Evolutionary conservation across 108 stramenopile species (phyloP), one percentile per base, ranked within the genome.

Genomic region (Cyclostephanos tholiformis): DNA sequence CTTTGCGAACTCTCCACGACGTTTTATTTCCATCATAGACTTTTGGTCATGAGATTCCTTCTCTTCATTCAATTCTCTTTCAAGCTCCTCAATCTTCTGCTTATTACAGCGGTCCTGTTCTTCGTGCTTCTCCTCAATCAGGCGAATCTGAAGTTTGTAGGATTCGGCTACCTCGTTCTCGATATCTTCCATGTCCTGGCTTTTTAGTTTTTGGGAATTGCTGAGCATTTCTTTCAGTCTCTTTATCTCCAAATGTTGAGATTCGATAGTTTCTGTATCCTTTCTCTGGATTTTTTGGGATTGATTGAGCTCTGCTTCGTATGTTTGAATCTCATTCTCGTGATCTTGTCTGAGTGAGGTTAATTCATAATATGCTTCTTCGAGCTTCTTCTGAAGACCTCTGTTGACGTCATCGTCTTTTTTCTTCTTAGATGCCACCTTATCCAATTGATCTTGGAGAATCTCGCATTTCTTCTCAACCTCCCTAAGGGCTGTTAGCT

Each of bases 1-100:
- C 63, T 73, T 80, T 1, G 79, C 79, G n/a, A 80, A 80, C 46
- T 80, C 79, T 0, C 79, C 79, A 6, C 79, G 67, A 26, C 79
- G 79, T 58, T 73, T 80, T 22, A 80, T 67, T 46, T 80, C 79
- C 11, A 48, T 22, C 79, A 80, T 80, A 26, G 46, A 51, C 19
- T 80, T 72, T 56, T 73, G 60, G 4, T 80, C 79, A 6, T 73
- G 48, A n/a, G 65, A 29, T 19, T 67, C 71, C 52, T 80, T 73
- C 9, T 64, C 66, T 3, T 80, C 79, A 23, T 64, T 36, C 14
- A 80, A 27, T 19, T 4, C 32, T 8, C 59, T 52, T 32, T 80
- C 79, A 0, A 80, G 55, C 49, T 73, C 72, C 53, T 80, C 60
- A 36, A 69, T 64, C 26, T 63, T 62, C 44, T 77, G 63, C 29